Evolutionary conservation across 768 basidiomycete genomes (phyloP).

Genomic region (Xerocomellus chrysenteron): DNA sequence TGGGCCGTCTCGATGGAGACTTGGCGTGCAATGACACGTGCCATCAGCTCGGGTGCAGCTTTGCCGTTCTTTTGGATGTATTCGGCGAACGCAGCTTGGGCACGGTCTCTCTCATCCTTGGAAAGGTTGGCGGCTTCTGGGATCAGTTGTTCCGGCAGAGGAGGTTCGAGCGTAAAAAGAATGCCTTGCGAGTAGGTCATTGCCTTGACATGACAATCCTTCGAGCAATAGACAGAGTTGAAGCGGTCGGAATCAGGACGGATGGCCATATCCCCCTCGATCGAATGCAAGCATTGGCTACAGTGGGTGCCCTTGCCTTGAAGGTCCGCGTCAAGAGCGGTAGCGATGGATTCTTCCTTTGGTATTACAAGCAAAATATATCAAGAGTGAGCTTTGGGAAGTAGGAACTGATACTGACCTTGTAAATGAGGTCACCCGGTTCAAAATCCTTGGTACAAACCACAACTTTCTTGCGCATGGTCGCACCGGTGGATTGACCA

Average conservation of each 20-base stretch:
- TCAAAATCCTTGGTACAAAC: constrained; percentile 66
- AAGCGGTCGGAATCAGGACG: constrained; percentile 51
- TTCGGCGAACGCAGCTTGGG: constrained; percentile 59
- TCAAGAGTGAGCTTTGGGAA: not conserved
- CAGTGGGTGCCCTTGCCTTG: constrained; percentile 68
- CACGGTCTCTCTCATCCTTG: constrained; percentile 48
- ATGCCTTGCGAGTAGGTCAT: constrained; percentile 63
- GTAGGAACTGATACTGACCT: constrained; percentile 39
- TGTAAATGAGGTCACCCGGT: constrained; percentile 76
- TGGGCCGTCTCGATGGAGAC: constrained; percentile 64
- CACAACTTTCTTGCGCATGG: constrained; percentile 49
- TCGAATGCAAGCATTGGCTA: constrained; percentile 65
- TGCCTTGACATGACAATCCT: constrained; percentile 56
- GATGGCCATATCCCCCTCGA: constrained; percentile 48
- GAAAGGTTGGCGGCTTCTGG: constrained; percentile 32
- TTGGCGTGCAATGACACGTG: constrained; percentile 72
- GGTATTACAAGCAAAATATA: constrained; percentile 3
- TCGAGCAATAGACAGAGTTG: constrained; percentile 69
- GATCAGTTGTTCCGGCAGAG: constrained; percentile 49
- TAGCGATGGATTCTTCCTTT: constrained; percentile 73
- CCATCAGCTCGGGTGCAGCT: constrained; percentile 56
- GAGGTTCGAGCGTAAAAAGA: constrained; percentile 66
- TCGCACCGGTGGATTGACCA: constrained; percentile 12
- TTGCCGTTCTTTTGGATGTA: constrained; percentile 51
- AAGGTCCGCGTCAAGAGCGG: constrained; percentile 70